These are phyloP conservation scores for Desmodesmus armatus DNA, from an alignment of 139 green algal species.

Conservation along the genomic window DNA sequence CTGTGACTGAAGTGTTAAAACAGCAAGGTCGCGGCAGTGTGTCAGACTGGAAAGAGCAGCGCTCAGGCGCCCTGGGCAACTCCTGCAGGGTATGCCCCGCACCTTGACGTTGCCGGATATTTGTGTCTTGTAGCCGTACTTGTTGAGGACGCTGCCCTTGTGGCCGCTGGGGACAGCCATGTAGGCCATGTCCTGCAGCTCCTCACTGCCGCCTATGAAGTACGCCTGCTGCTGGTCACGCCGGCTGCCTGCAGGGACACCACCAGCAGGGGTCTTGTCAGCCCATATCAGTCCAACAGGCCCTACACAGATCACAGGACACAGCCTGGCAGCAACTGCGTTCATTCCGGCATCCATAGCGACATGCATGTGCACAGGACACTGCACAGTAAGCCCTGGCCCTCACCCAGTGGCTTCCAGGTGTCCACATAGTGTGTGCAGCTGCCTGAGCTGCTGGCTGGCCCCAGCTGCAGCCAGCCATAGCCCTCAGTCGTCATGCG, in stretches of 20 bases:
- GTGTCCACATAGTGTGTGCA: constrained; percentile 53
- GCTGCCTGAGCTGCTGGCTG: constrained; percentile 40
- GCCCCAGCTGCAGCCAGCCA: constrained; percentile 57
- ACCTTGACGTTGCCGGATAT: constrained; percentile 66
- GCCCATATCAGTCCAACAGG: too few relatives aligned
- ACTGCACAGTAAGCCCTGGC: not conserved
- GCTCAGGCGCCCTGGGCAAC: not conserved
- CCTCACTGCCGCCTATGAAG: constrained; percentile 68
- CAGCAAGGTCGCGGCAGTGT: not conserved
- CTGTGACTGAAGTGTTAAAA: too few relatives aligned
- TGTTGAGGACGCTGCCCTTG: constrained; percentile 56
- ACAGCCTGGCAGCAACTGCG: too few relatives aligned
- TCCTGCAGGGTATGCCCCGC: not conserved
- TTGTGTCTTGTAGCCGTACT: constrained; percentile 71
- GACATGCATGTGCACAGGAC: too few relatives aligned
- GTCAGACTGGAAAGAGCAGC: too few relatives aligned
- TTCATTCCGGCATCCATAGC: too few relatives aligned
- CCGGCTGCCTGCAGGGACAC: constrained; percentile 41
- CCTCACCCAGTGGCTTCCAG: constrained; percentile 67
- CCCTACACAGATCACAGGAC: too few relatives aligned
- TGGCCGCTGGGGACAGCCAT: constrained; percentile 23
- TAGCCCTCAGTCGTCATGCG: constrained; percentile 72
- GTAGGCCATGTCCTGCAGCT: constrained; percentile 66
- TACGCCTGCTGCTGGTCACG: constrained; percentile 61
- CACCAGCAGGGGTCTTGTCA: too few relatives aligned